Conservation (phyloP, 2,329 filamentous ascomycete species). For the Phaeosphaeriaceae sp. region DNA sequence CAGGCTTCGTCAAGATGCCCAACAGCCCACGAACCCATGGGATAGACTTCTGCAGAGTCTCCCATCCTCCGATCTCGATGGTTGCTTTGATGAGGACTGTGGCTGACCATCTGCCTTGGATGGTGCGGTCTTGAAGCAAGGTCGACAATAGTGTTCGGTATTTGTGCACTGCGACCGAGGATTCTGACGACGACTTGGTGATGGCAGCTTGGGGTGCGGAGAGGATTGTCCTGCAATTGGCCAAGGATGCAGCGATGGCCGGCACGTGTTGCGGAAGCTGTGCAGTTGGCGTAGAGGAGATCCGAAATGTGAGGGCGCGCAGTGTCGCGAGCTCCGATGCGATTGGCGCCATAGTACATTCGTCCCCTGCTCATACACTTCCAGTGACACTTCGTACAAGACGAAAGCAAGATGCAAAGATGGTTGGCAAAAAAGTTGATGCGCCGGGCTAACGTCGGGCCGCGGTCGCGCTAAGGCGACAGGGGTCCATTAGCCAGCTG, state of each 20-base stretch:
- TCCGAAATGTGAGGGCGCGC: constrained; percentile 66
- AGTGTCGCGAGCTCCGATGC: constrained; percentile 40
- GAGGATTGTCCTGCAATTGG: constrained; percentile 66
- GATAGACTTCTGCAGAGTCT: constrained; percentile 75
- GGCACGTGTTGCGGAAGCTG: constrained; percentile 79
- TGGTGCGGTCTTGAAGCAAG: constrained; percentile 77
- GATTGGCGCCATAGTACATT: constrained; percentile 32
- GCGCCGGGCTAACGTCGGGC: constrained; percentile 27
- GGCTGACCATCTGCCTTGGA: constrained; percentile 79
- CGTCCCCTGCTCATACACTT: not conserved
- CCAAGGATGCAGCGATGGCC: constrained; percentile 67
- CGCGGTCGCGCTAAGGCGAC: constrained; percentile 26
- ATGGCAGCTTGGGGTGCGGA: constrained; percentile 67
- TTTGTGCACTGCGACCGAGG: constrained; percentile 77
- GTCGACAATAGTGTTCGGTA: constrained; percentile 80
- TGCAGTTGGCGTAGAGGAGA: constrained; percentile 74
- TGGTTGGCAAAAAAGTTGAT: constrained; percentile 29
- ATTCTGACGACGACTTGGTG: constrained; percentile 70
- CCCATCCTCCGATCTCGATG: constrained; percentile 85
- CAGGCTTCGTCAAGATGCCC: constrained; percentile 79
- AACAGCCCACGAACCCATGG: constrained; percentile 82
- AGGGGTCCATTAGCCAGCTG: constrained; percentile 29
- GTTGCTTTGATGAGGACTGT: constrained; percentile 80
- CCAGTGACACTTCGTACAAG: not conserved
- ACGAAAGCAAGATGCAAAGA: not conserved